phyloP scores from a whole-genome alignment of 2,329 filamentous ascomycete genomes.

The Pezicula radicicola region DNA sequence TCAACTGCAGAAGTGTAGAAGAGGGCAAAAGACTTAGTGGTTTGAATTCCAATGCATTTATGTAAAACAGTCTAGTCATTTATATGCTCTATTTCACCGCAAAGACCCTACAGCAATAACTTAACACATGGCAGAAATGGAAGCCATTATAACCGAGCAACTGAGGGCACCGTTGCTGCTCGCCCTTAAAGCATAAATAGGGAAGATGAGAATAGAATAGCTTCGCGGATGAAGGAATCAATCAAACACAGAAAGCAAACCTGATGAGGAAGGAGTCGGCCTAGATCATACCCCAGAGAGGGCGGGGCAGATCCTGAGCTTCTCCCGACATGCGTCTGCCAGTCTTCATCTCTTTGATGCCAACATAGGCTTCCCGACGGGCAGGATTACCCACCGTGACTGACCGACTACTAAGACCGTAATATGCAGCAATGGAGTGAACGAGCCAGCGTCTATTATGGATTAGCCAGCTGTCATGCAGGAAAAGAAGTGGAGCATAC shows the following conservation, averaged over 20 bases:
- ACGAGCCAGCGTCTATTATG: slow-evolving; percentile 79
- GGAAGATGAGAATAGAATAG: not conserved
- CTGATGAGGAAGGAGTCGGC: not conserved
- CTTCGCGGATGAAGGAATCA: not conserved
- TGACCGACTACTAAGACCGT: slow-evolving; percentile 78
- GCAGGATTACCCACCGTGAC: slow-evolving; percentile 69
- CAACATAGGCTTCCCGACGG: slow-evolving; percentile 79
- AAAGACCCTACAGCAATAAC: not conserved
- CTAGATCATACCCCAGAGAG: slow-evolving; percentile 50
- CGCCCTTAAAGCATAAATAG: not conserved
- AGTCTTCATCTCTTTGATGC: slow-evolving; percentile 50
- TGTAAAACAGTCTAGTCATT: not conserved
- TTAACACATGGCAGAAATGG: not conserved
- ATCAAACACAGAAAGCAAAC: not conserved
- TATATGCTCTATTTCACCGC: not conserved
- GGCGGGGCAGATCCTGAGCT: slow-evolving; percentile 48
- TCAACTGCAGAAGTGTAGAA: too few relatives aligned
- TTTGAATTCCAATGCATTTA: not conserved
- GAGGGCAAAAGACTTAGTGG: not conserved
- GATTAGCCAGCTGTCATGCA: slow-evolving; percentile 13
- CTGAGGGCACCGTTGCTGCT: too few relatives aligned
- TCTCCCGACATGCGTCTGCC: slow-evolving; percentile 14
- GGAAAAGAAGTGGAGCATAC: slow-evolving; percentile 25
- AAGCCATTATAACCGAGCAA: too few relatives aligned
- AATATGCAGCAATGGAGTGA: slow-evolving; percentile 89